These are phyloP conservation scores for Candida krabiensis DNA, from an alignment of 805 yeast species.

Conservation along the genomic window DNA sequence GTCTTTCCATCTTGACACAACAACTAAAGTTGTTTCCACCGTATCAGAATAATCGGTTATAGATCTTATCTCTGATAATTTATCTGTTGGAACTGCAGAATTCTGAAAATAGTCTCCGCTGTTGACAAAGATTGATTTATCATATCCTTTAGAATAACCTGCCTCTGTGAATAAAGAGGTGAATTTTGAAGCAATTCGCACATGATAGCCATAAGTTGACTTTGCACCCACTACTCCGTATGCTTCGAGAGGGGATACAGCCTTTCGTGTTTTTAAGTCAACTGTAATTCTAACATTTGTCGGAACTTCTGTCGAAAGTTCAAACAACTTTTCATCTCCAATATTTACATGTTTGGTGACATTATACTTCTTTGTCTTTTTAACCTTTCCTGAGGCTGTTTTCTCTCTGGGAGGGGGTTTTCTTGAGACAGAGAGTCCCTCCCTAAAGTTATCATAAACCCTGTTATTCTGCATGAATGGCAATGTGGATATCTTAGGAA, in stretches of 20 bases:
- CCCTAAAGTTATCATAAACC: slow-evolving; percentile 44
- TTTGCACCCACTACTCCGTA: slow-evolving; percentile 63
- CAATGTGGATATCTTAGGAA: slow-evolving; percentile 70
- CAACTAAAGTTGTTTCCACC: slow-evolving; percentile 43
- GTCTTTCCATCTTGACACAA: slow-evolving; percentile 65
- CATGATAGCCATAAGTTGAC: slow-evolving; percentile 69
- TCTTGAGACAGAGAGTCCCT: slow-evolving; percentile 59
- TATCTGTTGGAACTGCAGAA: slow-evolving; percentile 19
- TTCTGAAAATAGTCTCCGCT: slow-evolving; percentile 62
- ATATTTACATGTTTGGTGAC: slow-evolving; percentile 75
- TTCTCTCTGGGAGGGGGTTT: slow-evolving; percentile 40
- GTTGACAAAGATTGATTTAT: slow-evolving; percentile 61
- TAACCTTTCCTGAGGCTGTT: slow-evolving; percentile 35
- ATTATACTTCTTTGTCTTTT: slow-evolving; percentile 48
- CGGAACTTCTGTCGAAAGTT: slow-evolving; percentile 66
- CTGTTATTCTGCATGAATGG: slow-evolving; percentile 66
- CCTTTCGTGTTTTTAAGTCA: slow-evolving; percentile 55
- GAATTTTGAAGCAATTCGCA: slow-evolving; percentile 63
- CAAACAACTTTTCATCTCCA: slow-evolving; percentile 61
- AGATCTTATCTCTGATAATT: slow-evolving; percentile 1
- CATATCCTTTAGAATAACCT: slow-evolving; percentile 64
- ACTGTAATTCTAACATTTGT: slow-evolving; percentile 80
- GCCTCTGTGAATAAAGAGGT: slow-evolving; percentile 71
- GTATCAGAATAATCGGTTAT: slow-evolving; percentile 12
- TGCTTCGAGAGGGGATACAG: slow-evolving; percentile 72